A percentile compares a stretch with the other conserved stretches of the same genome.
Evolutionary conservation across 805 yeast species (phyloP).

Genomic region (Candida argentea): DNA sequence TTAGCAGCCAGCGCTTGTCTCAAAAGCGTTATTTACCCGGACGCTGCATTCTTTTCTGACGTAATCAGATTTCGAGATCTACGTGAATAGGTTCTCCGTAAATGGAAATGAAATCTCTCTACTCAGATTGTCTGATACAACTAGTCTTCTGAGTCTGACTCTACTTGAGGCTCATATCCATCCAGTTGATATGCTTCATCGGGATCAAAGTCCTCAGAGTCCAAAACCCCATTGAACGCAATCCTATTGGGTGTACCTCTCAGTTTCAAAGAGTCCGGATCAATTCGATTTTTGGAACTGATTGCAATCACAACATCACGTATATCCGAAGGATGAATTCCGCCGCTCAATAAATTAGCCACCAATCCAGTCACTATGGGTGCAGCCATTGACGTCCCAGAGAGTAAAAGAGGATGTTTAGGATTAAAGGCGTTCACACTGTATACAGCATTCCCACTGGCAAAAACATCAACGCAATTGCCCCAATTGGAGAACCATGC

Average conservation of each 20-base stretch:
- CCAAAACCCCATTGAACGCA: constrained; percentile 22
- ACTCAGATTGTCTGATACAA: no score
- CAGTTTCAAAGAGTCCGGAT: constrained; percentile 35
- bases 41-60: no score
- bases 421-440: constrained; percentile 37
- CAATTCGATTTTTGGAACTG: constrained; percentile 40
- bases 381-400: constrained; percentile 80
- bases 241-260: constrained; percentile 58
- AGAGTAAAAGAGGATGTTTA: constrained; percentile 23
- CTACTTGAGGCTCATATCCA: background rate
- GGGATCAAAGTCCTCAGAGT: constrained; percentile 3
- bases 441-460: constrained; percentile 65
- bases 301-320: constrained; percentile 31
- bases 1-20: no score
- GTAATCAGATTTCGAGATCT: no score
- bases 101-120: no score
- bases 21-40: no score
- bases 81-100: no score
- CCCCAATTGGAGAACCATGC: constrained; percentile 92
- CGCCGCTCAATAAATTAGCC: constrained; percentile 45
- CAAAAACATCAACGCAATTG: constrained; percentile 76
- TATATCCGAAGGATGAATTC: constrained; percentile 34
- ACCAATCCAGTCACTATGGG: constrained; percentile 64
- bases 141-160: constrained; percentile 5
- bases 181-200: background rate